Percentiles rank a stretch among this genome's conserved stretches.
phyloP scores from a whole-genome alignment of 306 rosid genomes.

The Alnus rubra region DNA sequence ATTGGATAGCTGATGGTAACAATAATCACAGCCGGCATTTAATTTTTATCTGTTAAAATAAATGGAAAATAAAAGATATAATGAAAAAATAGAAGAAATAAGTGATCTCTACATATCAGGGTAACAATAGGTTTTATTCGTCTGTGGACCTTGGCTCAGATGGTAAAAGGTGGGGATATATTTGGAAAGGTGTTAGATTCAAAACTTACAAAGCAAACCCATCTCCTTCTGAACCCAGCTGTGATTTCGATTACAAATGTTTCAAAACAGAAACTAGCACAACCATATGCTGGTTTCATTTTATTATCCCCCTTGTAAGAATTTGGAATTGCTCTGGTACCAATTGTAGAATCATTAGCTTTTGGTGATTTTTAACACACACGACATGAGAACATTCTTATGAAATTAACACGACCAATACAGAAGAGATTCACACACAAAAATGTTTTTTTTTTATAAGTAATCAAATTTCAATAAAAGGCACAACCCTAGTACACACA shows the following conservation, averaged over 20 bases:
- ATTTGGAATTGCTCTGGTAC: too few species aligned
- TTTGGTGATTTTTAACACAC: neutral
- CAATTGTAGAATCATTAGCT: neutral
- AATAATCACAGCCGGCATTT: neutral
- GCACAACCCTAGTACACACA: too few species aligned
- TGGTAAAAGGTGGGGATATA: neutral
- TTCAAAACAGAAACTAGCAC: neutral
- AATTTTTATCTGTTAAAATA: neutral
- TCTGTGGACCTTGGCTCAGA: neutral
- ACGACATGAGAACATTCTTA: neutral
- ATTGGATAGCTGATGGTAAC: neutral
- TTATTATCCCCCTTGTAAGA: neutral
- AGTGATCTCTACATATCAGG: conserved; percentile 1
- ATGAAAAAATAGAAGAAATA: neutral
- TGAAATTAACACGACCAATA: neutral
- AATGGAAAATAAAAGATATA: conserved; percentile 2
- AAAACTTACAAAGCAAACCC: neutral
- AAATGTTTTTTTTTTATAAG: too few species aligned
- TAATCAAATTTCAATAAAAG: too few species aligned
- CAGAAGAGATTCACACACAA: neutral
- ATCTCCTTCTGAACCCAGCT: neutral
- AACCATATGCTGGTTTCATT: neutral
- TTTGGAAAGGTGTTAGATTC: neutral
- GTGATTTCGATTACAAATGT: neutral
- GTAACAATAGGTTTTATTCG: neutral